A percentile compares a stretch with the other conserved stretches of the same genome.
phyloP scores from a whole-genome alignment of 2,329 filamentous ascomycete genomes.

The Calonectria fujianensis region DNA sequence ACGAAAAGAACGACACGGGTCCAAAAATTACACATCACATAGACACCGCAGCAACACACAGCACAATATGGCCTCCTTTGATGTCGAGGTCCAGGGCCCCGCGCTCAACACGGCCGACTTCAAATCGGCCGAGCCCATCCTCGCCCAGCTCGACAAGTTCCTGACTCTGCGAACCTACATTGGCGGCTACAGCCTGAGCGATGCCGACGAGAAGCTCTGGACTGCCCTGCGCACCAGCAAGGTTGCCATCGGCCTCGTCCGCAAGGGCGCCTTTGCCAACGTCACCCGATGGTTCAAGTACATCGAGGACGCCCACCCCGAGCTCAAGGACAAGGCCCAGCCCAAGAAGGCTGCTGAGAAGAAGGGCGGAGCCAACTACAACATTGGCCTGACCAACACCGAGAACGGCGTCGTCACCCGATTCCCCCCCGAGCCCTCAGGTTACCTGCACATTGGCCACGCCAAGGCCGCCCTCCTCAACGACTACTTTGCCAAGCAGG shows the following conservation, averaged over 20 bases:
- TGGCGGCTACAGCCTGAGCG: conserved; percentile 85
- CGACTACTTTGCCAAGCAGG: conserved; percentile 96
- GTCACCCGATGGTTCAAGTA: conserved; percentile 91
- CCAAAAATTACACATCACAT: neutral
- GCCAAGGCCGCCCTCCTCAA: conserved; percentile 95
- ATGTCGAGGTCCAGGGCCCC: conserved; percentile 52
- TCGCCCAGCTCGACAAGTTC: conserved; percentile 89
- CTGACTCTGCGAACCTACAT: conserved; percentile 91
- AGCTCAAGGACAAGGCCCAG: conserved; percentile 77
- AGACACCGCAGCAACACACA: conserved; percentile 7
- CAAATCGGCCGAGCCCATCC: conserved; percentile 84
- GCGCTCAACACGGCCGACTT: conserved; percentile 72
- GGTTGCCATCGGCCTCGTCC: conserved; percentile 87
- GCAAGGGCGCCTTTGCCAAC: conserved; percentile 85
- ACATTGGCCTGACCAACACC: conserved; percentile 88
- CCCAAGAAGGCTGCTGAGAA: conserved; percentile 80
- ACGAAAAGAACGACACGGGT: neutral
- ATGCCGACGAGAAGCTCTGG: conserved; percentile 89
- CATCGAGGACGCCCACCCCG: conserved; percentile 87
- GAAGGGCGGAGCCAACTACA: conserved; percentile 90
- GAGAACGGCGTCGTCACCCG: conserved; percentile 93
- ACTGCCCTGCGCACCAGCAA: conserved; percentile 88
- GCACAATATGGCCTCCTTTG: conserved; percentile 52
- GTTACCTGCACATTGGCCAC: conserved; percentile 96
- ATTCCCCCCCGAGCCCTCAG: conserved; percentile 96